Evolutionary conservation across 441 rosid species (phyloP), one percentile per base, ranked within the genome.

Genomic region (Jatropha podagrica): DNA sequence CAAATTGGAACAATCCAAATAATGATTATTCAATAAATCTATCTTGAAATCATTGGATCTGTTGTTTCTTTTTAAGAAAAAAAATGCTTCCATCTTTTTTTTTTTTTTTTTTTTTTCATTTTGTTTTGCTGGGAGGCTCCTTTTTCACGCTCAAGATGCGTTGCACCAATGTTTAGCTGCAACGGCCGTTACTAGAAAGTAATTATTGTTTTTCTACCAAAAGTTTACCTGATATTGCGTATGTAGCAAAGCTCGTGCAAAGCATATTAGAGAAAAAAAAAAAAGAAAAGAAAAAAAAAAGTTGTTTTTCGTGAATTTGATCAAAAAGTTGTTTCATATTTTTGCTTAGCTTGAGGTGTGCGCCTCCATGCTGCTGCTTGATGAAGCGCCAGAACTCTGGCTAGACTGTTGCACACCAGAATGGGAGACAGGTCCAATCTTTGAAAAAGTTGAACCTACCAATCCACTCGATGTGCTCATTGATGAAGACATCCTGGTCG

Each of bases 331-430:
- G 83, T 79, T 76, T 69, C 77, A 59, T 71, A 73, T 74, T 55
- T 75, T 80, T 72, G 76, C 77, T 84, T 82, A 87, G 84, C 83
- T 82, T 76, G 87, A 88, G 71, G 82, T 65, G 67, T 54, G 78
- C n/a, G 80, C 81, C 80, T 82, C 87, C 3, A 68, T 60, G 77
- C 76, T 81, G 73, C 81, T 73, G 74, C 68, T 58, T 40, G 87
- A 66, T 82, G 92, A 81, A 74, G 85, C 85, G 59, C 87, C 81
- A 77, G 93, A 80, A 76, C 83, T 82, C 80, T 77, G 88, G 75
- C 82, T 74, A 68, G 91, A 77, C 74, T 81, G 86, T 81, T 88
- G 87, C 32, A 71, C 52, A 20, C 81, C 85, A 62, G 87, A 64
- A 74, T 81, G 87, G 68, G 84, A 75, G 65, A 68, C 78, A 17